These are phyloP conservation scores for Dictyostelium brefeldianum DNA, from an alignment of 78 protist genomes.

Conservation along the genomic window DNA sequence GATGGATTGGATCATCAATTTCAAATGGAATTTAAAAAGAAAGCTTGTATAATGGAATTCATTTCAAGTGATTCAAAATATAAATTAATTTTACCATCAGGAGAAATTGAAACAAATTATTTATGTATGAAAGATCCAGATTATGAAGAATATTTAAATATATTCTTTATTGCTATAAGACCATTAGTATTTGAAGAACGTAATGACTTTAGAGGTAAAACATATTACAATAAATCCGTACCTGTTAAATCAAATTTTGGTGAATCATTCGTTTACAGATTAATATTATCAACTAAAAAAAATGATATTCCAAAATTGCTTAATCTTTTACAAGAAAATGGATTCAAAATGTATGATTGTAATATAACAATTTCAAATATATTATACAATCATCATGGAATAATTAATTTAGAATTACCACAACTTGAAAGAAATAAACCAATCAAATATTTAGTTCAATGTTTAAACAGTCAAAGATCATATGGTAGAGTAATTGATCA, in stretches of 20 bases:
- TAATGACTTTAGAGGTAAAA: background rate
- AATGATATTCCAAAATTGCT: background rate
- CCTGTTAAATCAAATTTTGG: background rate
- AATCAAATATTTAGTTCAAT: background rate
- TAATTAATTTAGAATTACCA: background rate
- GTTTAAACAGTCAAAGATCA: background rate
- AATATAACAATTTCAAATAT: background rate
- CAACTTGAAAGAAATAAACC: background rate
- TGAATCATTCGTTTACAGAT: background rate
- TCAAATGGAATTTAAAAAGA: background rate
- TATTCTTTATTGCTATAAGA: background rate
- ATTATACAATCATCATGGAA: background rate
- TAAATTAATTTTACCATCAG: background rate
- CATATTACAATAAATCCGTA: background rate
- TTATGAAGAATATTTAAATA: background rate
- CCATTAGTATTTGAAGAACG: background rate
- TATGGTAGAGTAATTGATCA: background rate
- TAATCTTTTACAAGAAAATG: background rate
- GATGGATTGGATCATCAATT: background rate
- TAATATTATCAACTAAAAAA: background rate
- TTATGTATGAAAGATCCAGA: background rate
- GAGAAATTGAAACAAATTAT: background rate
- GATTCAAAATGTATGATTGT: constrained; percentile 2
- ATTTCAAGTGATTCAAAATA: background rate
- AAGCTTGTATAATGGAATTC: background rate